Evolutionary conservation across 1,284 basidiomycete species (phyloP), one percentile per base, ranked within the genome.

Genomic region (Flammula alnicola): DNA sequence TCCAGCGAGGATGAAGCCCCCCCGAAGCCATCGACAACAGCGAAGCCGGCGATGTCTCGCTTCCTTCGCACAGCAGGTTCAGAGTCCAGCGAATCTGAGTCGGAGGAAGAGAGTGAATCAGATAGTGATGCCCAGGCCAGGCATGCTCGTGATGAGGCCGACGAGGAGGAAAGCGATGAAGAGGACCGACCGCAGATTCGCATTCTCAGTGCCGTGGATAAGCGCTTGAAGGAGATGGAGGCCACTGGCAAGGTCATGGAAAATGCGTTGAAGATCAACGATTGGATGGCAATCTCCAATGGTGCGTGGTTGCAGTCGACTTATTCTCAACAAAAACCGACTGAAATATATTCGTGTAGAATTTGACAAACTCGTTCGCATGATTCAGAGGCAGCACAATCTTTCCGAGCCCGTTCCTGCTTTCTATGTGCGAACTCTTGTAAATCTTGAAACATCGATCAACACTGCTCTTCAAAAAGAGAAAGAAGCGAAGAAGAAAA

Each of bases 401-500:
- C 80, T 91, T 25, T 81, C 88, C 27, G 95, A 97, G 65, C 87
- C 91, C 41, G 83, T 97, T 45, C 95, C 97, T 20, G 83, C 92
- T 8, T 85, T 92, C 63, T 99, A 90, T 76, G 78, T 98, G 63
- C 84, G 84, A 62, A 84, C 86, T 23, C 77, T 99, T 41, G 69
- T 81, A 49, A 83, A 77, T 57, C 83, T 99, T 41, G 95, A 99
- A 61, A 71, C 77, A 35, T 86, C 88, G 35, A 76, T 98, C 61
- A 89, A 82, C 59, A 74, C 73, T 30, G 86, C 93, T 3, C 72
- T 93, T 37, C 79, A 88, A 19, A 89, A 90, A 65, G 94, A 96
- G 70, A 96, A 96, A 71, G 86, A 95, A 56, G 82, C 91, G 3
- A 88, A 88, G 72, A 98, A 98, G 76, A 99, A 98, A 78, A 94